A percentile compares a stretch with the other conserved stretches of the same genome.
These are phyloP conservation scores for Alloascoidea hylecoeti DNA, from an alignment of 805 yeast genomes.

Conservation along the genomic window DNA sequence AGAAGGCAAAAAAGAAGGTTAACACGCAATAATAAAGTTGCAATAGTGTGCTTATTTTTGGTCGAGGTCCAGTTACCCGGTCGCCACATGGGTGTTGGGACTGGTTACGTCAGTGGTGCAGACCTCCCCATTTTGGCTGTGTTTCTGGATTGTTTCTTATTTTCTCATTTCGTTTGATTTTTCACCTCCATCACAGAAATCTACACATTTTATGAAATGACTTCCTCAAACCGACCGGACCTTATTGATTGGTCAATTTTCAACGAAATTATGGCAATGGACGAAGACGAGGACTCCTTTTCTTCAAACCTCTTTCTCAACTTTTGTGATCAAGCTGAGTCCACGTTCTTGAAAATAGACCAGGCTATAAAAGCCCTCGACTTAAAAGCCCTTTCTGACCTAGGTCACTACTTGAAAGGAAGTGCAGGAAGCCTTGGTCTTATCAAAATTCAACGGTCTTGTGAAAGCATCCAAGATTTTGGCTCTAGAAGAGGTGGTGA, in stretches of 20 bases:
- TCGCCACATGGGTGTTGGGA: no score
- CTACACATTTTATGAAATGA: no score
- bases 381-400: constrained; percentile 46
- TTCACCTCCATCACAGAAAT: no score
- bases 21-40: no score
- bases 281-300: constrained; percentile 74
- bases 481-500: constrained; percentile 38
- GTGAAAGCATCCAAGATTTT: constrained; percentile 88
- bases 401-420: constrained; percentile 92
- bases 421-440: constrained; percentile 91
- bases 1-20: no score
- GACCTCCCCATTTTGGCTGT: no score
- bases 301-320: constrained; percentile 65
- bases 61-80: no score
- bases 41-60: no score
- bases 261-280: constrained; percentile 84
- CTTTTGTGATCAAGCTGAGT: constrained; percentile 79
- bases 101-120: no score
- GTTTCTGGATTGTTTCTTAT: no score
- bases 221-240: constrained; percentile 25
- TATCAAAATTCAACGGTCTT: constrained; percentile 65
- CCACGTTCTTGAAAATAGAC: constrained; percentile 64
- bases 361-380: constrained; percentile 25
- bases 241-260: constrained; percentile 82
- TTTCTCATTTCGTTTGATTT: no score